Conservation (phyloP, 2,329 filamentous ascomycete species). For the Penicillium occitanis region DNA sequence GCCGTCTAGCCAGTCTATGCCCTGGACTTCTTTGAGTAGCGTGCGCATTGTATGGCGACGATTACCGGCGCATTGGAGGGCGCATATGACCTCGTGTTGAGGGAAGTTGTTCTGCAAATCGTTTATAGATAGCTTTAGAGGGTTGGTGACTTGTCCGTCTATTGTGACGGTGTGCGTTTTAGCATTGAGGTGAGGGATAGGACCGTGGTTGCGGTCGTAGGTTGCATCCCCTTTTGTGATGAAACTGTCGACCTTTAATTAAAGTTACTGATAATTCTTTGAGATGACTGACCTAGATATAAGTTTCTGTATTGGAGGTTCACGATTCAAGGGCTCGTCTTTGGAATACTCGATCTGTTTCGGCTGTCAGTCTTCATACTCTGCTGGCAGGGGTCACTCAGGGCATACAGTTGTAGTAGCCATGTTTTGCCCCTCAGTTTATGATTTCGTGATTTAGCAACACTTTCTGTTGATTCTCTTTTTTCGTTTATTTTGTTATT, state of each 20-base stretch:
- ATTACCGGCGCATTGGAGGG: conserved; percentile 62
- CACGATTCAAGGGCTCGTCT: conserved; percentile 34
- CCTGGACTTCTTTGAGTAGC: conserved; percentile 57
- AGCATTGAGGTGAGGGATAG: conserved; percentile 51
- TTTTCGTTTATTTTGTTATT: neutral
- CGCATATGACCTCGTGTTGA: conserved; percentile 58
- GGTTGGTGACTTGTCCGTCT: conserved; percentile 49
- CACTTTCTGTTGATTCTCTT: no score
- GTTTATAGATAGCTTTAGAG: conserved; percentile 47
- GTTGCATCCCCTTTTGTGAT: conserved; percentile 52
- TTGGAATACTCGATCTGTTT: conserved; percentile 6
- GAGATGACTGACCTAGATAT: conserved; percentile 10
- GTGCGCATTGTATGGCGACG: conserved; percentile 62
- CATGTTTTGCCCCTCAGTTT: neutral
- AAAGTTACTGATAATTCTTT: neutral
- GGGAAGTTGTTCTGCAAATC: conserved; percentile 49
- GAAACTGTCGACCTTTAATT: conserved; percentile 41
- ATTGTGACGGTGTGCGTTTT: conserved; percentile 46
- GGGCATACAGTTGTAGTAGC: neutral
- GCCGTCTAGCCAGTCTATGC: conserved; percentile 61
- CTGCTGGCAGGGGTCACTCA: neutral
- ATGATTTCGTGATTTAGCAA: neutral
- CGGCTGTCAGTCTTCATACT: neutral
- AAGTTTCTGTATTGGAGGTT: conserved; percentile 32
- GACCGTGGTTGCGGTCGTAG: conserved; percentile 61